Base-by-base conservation (phyloP, 2,329 filamentous ascomycete genomes). In the Ascochyta clinopodiicola region DNA sequence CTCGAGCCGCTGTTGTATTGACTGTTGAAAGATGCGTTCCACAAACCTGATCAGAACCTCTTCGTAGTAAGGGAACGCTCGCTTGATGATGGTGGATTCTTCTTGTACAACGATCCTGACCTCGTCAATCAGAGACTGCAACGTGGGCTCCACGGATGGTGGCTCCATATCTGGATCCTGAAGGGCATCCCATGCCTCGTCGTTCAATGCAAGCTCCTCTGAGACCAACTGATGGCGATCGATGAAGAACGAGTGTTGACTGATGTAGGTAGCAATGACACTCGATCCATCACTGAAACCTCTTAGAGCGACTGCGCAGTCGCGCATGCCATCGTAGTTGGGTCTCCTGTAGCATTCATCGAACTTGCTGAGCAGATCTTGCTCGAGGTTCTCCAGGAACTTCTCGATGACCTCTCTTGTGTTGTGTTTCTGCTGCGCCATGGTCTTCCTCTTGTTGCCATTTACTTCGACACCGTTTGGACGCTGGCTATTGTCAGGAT, bases 241-340 rank as follows among this genome's bases (percentile, higher is more conserved):
- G 70, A 99, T 97, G 78, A 99, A 99, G 82, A 99, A 99, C 70
- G 96, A 92, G 77, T 99, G 96, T 75, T 99, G 95, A 72, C 99
- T 99, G 71, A 99, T 94, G 75, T 98, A 99, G 10, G 94, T 83
- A 13, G 91, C 94, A 75, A 97, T 96, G 56, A 98, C 95, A 73
- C 93, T 98, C 53, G 92, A 88, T 46, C 95, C 95, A 47, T 95
- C 92, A 74, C 94, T 96, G 82, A 99, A 99, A 77, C 98, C 95
- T 72, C 95, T 85, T 59, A 99, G 81, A 37, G 97, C 95, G 69
- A 91, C 91, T 50, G 96, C 91, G 73, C 95, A 99, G 73, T 98
- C 95, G 79, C 91, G 89, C 96, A 99, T 99, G 68, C 96, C 93
- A 64, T 97, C 92, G 70, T 96, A 97, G 77, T 98, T 96, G 68